phyloP scores from a whole-genome alignment of 257 asterid species.

The Eustoma russellianum region DNA sequence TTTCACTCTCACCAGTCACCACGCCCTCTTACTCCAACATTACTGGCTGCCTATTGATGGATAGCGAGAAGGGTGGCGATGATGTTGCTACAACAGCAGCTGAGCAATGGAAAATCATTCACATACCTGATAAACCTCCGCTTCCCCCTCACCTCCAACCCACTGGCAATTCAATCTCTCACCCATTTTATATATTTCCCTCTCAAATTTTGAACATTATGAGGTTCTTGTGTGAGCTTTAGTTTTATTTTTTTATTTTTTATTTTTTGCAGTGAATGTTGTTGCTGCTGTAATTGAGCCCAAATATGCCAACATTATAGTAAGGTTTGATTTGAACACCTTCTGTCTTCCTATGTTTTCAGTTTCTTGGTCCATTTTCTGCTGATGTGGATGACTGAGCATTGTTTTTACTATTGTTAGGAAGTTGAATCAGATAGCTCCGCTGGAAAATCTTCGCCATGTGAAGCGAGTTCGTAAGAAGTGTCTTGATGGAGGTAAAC shows the following conservation, averaged over 20 bases:
- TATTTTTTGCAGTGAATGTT: constrained; percentile 54
- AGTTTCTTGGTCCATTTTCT: background rate
- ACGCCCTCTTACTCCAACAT: too few relatives aligned
- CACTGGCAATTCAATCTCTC: constrained; percentile 37
- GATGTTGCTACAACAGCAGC: background rate
- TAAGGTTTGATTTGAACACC: constrained; percentile 34
- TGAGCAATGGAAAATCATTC: constrained; percentile 43
- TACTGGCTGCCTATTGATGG: too few relatives aligned
- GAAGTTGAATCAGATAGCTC: constrained; percentile 68
- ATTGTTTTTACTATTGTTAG: constrained; percentile 20
- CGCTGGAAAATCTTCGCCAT: constrained; percentile 83
- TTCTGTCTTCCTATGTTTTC: background rate
- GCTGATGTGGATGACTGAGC: background rate
- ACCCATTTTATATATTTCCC: background rate
- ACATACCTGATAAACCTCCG: constrained; percentile 57
- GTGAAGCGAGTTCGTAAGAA: constrained; percentile 71
- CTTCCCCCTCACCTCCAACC: constrained; percentile 57
- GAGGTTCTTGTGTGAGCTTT: too few relatives aligned
- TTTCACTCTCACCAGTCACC: too few relatives aligned
- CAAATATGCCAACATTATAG: constrained; percentile 54
- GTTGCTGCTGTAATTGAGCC: constrained; percentile 64
- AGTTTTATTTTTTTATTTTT: too few relatives aligned
- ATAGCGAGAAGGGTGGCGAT: too few relatives aligned
- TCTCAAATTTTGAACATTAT: constrained; percentile 2
- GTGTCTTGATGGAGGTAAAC: constrained; percentile 49